These are phyloP conservation scores for Irpex sp. DNA, from an alignment of 1,284 basidiomycete genomes.

Conservation along the genomic window DNA sequence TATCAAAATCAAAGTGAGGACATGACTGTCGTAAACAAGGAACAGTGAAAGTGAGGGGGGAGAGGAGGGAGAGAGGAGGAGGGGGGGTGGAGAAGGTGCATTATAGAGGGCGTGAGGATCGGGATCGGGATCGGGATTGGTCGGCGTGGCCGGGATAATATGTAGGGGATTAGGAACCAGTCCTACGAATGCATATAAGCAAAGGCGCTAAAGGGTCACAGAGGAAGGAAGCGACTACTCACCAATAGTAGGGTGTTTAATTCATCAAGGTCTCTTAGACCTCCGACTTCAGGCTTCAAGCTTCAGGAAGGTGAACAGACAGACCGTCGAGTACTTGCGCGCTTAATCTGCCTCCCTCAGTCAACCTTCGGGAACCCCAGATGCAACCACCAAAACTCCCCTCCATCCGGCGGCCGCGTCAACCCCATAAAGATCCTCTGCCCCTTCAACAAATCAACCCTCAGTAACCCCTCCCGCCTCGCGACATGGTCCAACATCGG, in stretches of 20 bases:
- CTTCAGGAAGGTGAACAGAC: background rate
- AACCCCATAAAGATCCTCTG: background rate
- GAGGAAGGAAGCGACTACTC: too few species aligned
- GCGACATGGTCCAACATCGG: background rate
- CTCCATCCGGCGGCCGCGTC: background rate
- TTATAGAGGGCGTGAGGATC: background rate
- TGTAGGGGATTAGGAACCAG: conserved; percentile 1
- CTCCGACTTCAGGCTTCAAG: background rate
- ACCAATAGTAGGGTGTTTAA: conserved; percentile 1
- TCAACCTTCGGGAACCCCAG: background rate
- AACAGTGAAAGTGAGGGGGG: too few species aligned
- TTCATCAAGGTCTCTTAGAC: background rate
- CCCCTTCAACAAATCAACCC: background rate
- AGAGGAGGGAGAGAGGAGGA: too few species aligned
- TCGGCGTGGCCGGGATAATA: background rate
- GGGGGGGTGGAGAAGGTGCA: background rate
- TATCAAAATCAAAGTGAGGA: too few species aligned
- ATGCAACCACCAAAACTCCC: background rate
- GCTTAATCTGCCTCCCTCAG: background rate
- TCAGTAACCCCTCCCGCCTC: background rate
- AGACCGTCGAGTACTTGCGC: background rate
- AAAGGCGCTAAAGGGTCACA: too few species aligned
- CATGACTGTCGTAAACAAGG: background rate
- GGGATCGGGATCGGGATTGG: background rate
- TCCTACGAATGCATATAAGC: too few species aligned